phyloP scores from a whole-genome alignment of 1,284 basidiomycete species.

The Moniliella sp. region DNA sequence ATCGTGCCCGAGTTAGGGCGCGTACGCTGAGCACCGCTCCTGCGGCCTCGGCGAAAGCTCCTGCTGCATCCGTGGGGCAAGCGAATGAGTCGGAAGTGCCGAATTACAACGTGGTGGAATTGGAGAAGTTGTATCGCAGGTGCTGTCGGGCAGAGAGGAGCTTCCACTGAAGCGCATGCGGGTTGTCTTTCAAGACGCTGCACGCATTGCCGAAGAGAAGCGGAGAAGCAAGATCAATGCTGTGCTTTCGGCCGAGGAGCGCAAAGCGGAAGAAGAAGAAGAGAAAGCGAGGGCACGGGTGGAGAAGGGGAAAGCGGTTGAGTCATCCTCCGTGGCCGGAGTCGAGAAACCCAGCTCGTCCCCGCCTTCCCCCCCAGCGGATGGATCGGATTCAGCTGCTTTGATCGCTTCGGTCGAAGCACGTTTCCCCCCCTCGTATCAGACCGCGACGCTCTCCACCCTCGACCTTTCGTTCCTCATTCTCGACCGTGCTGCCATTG shows the following conservation, averaged over 20 bases:
- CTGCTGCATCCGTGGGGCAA: neutral
- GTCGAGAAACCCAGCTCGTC: no score
- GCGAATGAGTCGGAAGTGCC: neutral
- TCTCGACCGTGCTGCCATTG: slow-evolving; percentile 14
- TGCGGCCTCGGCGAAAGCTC: neutral
- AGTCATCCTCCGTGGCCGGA: no score
- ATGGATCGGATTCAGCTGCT: no score
- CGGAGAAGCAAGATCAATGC: neutral
- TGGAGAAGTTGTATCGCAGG: slow-evolving; percentile 24
- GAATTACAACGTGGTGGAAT: slow-evolving; percentile 7
- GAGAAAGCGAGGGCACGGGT: no score
- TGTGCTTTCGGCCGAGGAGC: no score
- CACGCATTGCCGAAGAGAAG: slow-evolving; percentile 2
- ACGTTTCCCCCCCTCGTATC: no score
- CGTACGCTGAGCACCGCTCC: slow-evolving; percentile 12
- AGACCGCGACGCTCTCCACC: slow-evolving; percentile 10
- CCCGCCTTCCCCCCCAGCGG: no score
- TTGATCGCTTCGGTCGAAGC: no score
- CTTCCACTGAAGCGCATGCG: slow-evolving; percentile 25
- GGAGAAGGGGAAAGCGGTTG: no score
- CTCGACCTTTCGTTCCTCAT: slow-evolving; percentile 21
- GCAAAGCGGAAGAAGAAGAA: no score
- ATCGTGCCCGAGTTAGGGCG: slow-evolving; percentile 10
- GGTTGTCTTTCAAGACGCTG: slow-evolving; percentile 17
- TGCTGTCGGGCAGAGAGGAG: slow-evolving; percentile 31